Conservation (phyloP, 1,284 basidiomycete species). For the Peniophora sp. region DNA sequence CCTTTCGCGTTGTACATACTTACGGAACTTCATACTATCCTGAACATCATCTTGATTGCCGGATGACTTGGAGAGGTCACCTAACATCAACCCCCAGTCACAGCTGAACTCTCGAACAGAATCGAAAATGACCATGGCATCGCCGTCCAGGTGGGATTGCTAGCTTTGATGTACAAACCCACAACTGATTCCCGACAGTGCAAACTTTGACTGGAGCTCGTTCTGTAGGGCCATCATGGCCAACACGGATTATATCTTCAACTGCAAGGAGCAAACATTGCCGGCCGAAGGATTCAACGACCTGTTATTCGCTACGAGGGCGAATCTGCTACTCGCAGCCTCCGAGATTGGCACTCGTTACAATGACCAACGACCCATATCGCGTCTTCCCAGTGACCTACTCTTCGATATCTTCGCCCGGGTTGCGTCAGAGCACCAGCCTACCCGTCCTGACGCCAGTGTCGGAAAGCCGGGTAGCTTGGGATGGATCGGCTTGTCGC, state of each 20-base stretch:
- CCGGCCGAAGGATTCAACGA: not conserved
- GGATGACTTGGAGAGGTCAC: too few species aligned
- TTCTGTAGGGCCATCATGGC: not conserved
- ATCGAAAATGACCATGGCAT: too few species aligned
- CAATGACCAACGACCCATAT: not conserved
- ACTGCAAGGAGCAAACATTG: not conserved
- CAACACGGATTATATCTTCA: not conserved
- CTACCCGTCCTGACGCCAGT: not conserved
- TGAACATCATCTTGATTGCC: too few species aligned
- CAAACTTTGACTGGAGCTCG: not conserved
- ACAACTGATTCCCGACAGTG: not conserved
- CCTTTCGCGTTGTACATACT: too few species aligned
- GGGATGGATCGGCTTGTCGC: not conserved
- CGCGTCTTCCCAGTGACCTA: not conserved
- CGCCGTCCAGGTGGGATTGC: too few species aligned
- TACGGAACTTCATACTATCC: too few species aligned
- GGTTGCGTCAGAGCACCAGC: not conserved
- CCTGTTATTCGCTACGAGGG: not conserved
- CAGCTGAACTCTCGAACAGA: too few species aligned
- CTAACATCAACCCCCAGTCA: too few species aligned
- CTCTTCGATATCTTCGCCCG: not conserved
- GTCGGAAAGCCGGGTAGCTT: not conserved
- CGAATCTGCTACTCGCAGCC: not conserved
- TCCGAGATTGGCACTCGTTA: not conserved
- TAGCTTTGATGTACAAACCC: too few species aligned